phyloP scores from a whole-genome alignment of 257 asterid species.

The Gentiana straminea region DNA sequence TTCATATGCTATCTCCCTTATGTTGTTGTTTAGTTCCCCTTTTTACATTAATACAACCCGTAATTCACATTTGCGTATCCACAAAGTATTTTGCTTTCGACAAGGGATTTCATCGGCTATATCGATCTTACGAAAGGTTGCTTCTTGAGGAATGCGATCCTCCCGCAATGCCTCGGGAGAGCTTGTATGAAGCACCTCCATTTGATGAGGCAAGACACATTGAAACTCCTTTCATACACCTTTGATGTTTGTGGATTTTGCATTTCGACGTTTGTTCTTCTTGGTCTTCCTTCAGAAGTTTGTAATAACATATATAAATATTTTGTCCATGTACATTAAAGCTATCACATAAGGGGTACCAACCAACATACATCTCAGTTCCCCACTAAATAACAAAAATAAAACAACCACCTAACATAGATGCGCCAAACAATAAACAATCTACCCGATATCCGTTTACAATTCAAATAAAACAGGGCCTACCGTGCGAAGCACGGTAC shows the following conservation, averaged over 20 bases:
- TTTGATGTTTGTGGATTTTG: background rate
- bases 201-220: conserved; percentile 74
- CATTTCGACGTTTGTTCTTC: too few species aligned
- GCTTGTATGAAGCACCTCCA: conserved; percentile 78
- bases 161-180: conserved; percentile 69
- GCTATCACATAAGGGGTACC: too few species aligned
- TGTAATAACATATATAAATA: too few species aligned
- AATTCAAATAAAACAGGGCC: too few species aligned
- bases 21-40: background rate
- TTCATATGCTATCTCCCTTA: background rate
- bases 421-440: too few species aligned
- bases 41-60: background rate
- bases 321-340: too few species aligned
- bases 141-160: conserved; percentile 97
- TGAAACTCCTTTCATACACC: background rate
- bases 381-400: too few species aligned
- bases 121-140: conserved; percentile 91
- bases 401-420: too few species aligned
- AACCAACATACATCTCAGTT: too few species aligned
- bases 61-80: conserved; percentile 42
- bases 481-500: too few species aligned
- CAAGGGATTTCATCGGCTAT: conserved; percentile 83
- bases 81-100: conserved; percentile 79
- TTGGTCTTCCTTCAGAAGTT: too few species aligned
- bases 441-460: too few species aligned